Percentiles rank a stretch among this genome's conserved stretches.
These are phyloP conservation scores for Xylaria sp. DNA, from an alignment of 2,329 filamentous ascomycete species.

Conservation along the genomic window DNA sequence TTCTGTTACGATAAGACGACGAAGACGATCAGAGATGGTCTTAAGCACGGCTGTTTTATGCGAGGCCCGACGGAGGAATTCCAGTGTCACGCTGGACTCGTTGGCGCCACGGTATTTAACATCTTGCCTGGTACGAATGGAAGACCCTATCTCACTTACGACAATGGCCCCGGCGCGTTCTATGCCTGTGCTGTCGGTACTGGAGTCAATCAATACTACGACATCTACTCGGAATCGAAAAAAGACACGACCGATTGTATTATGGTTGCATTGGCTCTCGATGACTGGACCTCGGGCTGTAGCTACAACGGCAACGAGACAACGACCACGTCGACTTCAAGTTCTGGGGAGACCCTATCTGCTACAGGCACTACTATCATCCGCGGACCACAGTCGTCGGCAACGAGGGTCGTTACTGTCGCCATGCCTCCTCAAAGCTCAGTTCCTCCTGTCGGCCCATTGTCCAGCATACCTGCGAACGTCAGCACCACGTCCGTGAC, in stretches of 20 bases:
- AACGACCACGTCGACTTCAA: not conserved
- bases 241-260: slow-evolving; percentile 22
- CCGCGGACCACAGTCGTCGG: not conserved
- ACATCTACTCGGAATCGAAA: slow-evolving; percentile 26
- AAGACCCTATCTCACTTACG: slow-evolving; percentile 26
- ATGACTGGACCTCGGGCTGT: slow-evolving; percentile 19
- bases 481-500: not conserved
- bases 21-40: slow-evolving; percentile 25
- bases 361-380: slow-evolving; percentile 1
- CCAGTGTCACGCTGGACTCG: slow-evolving; percentile 25
- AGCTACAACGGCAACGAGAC: slow-evolving; percentile 9
- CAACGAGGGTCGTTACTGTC: slow-evolving; percentile 2
- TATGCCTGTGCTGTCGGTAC: slow-evolving; percentile 26
- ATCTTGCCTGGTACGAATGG: slow-evolving; percentile 17
- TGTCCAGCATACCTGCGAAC: slow-evolving; percentile 7
- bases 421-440: slow-evolving; percentile 6
- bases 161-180: slow-evolving; percentile 22
- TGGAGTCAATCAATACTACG: slow-evolving; percentile 20
- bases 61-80: slow-evolving; percentile 24
- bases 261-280: slow-evolving; percentile 23
- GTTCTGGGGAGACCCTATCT: not conserved
- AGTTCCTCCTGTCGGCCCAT: slow-evolving; percentile 6
- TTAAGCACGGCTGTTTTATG: slow-evolving; percentile 30
- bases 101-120: slow-evolving; percentile 26
- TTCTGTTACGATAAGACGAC: slow-evolving; percentile 26